These are phyloP conservation scores for Tuctoria greenei DNA, from an alignment of 176 grass and related monocot genomes.

Conservation along the genomic window DNA sequence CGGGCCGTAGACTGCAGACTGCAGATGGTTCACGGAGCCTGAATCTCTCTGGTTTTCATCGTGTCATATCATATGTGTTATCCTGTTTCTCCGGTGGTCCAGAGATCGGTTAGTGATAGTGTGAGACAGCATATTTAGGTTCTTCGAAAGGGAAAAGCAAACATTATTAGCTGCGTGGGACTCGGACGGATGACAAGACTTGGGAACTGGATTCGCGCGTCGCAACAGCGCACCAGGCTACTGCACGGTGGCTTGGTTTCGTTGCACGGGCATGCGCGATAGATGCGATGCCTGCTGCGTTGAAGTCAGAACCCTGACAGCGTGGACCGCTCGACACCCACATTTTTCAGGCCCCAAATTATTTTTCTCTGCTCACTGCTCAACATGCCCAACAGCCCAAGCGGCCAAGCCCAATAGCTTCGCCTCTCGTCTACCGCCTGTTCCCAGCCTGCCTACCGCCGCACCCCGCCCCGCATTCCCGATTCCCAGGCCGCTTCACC, in stretches of 20 bases:
- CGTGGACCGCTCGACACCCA: no score
- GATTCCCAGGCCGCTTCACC: no score
- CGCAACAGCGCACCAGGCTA: not conserved
- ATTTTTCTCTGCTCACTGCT: no score
- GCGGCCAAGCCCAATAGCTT: no score
- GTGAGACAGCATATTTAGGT: slow-evolving; percentile 35
- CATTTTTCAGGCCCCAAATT: no score
- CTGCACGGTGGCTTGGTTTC: not conserved
- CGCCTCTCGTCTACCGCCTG: no score
- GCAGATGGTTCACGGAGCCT: not conserved
- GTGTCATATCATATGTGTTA: not conserved
- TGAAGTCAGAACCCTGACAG: not conserved
- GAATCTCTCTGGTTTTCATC: not conserved
- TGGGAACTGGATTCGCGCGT: slow-evolving; percentile 37
- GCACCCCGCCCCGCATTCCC: no score
- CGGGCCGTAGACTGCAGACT: not conserved
- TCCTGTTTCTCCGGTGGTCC: not conserved
- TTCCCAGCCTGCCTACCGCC: no score
- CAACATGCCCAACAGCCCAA: no score
- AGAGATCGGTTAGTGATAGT: not conserved
- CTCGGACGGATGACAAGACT: slow-evolving; percentile 18
- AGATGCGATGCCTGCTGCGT: not conserved
- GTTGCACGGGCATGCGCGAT: not conserved
- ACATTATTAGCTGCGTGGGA: not conserved
- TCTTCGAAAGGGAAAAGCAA: slow-evolving; percentile 9